Percentiles rank a stretch among this genome's conserved stretches.
These are phyloP conservation scores for Diplodia corticola DNA, from an alignment of 2,329 filamentous ascomycete genomes.

Conservation along the genomic window DNA sequence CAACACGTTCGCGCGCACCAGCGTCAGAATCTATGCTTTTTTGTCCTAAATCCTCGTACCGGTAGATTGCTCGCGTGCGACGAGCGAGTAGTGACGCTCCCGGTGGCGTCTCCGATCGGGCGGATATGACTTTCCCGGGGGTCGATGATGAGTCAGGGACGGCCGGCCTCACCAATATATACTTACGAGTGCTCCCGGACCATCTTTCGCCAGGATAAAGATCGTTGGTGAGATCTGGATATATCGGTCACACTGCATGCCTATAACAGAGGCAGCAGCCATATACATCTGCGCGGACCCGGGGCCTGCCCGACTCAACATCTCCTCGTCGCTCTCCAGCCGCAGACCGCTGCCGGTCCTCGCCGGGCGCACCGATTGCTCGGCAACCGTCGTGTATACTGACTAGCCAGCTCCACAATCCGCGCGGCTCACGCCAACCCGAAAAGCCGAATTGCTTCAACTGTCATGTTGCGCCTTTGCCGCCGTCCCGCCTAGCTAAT, in stretches of 20 bases:
- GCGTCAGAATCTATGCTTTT: no score
- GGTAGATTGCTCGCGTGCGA: not conserved
- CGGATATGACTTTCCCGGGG: not conserved
- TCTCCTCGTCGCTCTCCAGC: not conserved
- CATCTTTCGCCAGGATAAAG: not conserved
- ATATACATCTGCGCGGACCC: not conserved
- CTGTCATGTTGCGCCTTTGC: not conserved
- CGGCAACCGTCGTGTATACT: not conserved
- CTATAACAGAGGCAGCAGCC: not conserved
- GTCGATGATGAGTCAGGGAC: not conserved
- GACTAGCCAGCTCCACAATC: constrained; percentile 11
- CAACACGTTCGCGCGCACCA: no score
- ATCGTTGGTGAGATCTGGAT: not conserved
- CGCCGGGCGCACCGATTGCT: not conserved
- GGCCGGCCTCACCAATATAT: not conserved
- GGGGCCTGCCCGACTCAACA: no score
- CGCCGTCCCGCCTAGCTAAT: not conserved
- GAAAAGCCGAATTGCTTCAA: not conserved
- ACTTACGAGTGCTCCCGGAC: not conserved
- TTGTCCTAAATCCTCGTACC: not conserved
- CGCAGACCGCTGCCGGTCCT: not conserved
- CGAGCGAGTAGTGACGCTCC: no score
- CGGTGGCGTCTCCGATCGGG: not conserved
- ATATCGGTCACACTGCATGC: not conserved
- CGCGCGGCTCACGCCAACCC: not conserved